A percentile compares a stretch with the other conserved stretches of the same genome.
Evolutionary conservation across 306 rosid species (phyloP).

Genomic region (Benincasa hispida): DNA sequence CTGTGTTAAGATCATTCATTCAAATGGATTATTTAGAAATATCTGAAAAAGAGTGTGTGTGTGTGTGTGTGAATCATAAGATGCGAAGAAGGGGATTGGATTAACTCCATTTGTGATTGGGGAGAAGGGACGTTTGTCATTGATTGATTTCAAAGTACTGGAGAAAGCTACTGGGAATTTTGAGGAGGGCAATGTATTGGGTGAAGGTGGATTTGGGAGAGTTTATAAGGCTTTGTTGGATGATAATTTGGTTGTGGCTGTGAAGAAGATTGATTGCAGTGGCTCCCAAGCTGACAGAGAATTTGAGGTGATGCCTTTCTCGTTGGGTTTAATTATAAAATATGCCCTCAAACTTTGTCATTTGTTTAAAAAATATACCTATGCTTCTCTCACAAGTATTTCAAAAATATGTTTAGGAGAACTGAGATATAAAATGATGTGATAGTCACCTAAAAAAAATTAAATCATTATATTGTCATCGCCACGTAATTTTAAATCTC

Average conservation of each 20-base stretch:
- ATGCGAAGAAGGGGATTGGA: constrained; percentile 48
- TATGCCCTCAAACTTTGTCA: too few relatives aligned
- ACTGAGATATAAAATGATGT: too few relatives aligned
- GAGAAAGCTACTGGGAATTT: constrained; percentile 57
- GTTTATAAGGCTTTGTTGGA: constrained; percentile 73
- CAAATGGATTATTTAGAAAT: not conserved
- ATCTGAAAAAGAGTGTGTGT: too few relatives aligned
- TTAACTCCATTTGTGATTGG: constrained; percentile 37
- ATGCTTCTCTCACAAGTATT: too few relatives aligned
- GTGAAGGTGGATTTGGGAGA: constrained; percentile 79
- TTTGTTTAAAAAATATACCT: too few relatives aligned
- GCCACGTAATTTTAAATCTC: too few relatives aligned
- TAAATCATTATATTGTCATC: too few relatives aligned
- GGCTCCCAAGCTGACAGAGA: constrained; percentile 51
- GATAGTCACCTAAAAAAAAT: too few relatives aligned
- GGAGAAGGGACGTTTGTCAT: constrained; percentile 41
- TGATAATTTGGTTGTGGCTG: constrained; percentile 58
- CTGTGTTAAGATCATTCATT: not conserved
- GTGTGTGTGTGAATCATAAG: constrained; percentile 15
- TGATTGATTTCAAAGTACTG: constrained; percentile 52
- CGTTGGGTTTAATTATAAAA: too few relatives aligned
- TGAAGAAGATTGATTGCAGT: constrained; percentile 56
- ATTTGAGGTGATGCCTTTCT: constrained; percentile 40
- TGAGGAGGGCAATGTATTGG: constrained; percentile 52
- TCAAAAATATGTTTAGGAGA: too few relatives aligned